phyloP scores from a whole-genome alignment of 1,284 basidiomycete genomes.

The Leccinum fuscescens region DNA sequence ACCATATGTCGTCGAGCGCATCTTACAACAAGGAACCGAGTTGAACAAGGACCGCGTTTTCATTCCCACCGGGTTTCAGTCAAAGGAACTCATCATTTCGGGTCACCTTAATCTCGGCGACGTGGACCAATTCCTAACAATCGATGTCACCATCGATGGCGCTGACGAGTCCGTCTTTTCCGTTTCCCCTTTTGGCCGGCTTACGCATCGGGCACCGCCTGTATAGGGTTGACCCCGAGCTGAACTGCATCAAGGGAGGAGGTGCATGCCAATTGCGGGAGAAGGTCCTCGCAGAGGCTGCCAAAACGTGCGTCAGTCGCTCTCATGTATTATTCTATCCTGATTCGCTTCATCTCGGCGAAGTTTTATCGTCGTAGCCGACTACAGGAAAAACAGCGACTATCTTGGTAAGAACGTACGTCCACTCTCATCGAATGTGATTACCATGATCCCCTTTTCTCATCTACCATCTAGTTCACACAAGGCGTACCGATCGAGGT shows the following conservation, averaged over 20 bases:
- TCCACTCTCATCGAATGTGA: conserved; percentile 13
- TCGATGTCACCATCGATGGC: conserved; percentile 97
- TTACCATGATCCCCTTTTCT: neutral
- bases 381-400: conserved; percentile 89
- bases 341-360: conserved; percentile 4
- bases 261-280: conserved; percentile 96
- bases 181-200: conserved; percentile 26
- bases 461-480: conserved; percentile 56
- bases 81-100: conserved; percentile 89
- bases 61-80: conserved; percentile 95
- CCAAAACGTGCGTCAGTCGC: conserved; percentile 59
- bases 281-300: conserved; percentile 96
- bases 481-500: conserved; percentile 96
- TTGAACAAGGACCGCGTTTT: conserved; percentile 83
- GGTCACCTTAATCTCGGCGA: conserved; percentile 85
- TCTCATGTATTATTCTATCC: neutral
- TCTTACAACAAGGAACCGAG: conserved; percentile 79
- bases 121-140: conserved; percentile 84
- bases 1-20: conserved; percentile 95
- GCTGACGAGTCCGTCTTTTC: conserved; percentile 85
- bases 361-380: conserved; percentile 93
- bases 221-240: conserved; percentile 75
- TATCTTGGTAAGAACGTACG: conserved; percentile 81
- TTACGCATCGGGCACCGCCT: conserved; percentile 5
- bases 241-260: conserved; percentile 98